Evolutionary conservation across 805 yeast genomes (phyloP).

Genomic region (Ogataea salicorniae): DNA sequence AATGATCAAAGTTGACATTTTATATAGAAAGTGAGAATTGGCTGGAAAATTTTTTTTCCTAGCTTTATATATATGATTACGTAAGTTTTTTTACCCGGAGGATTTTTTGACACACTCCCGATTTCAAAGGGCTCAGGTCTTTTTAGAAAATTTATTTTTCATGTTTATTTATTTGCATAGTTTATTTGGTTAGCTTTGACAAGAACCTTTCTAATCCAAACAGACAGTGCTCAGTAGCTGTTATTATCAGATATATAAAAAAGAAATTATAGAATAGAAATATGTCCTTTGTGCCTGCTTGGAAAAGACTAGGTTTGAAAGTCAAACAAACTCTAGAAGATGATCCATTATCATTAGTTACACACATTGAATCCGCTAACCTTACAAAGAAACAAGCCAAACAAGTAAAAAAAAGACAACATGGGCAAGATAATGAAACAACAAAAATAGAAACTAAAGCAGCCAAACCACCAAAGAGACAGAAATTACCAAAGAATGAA

Average conservation of each 20-base stretch:
- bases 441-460: conserved; percentile 12
- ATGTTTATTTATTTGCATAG: too few relatives aligned
- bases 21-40: too few relatives aligned
- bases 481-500: conserved; percentile 62
- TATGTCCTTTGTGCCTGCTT: conserved; percentile 55
- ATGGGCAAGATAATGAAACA: conserved; percentile 19
- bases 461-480: conserved; percentile 64
- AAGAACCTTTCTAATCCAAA: too few relatives aligned
- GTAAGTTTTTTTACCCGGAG: too few relatives aligned
- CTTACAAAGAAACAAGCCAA: conserved; percentile 40
- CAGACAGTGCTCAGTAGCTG: too few relatives aligned
- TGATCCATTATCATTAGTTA: conserved; percentile 39
- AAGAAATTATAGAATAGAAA: background rate
- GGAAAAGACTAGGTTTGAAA: conserved; percentile 73
- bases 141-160: too few relatives aligned
- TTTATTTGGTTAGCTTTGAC: too few relatives aligned
- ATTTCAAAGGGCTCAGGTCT: too few relatives aligned
- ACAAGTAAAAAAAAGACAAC: conserved; percentile 32
- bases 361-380: conserved; percentile 40
- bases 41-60: too few relatives aligned
- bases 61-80: too few relatives aligned
- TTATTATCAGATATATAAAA: background rate
- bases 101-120: too few relatives aligned
- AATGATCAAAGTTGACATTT: too few relatives aligned
- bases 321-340: conserved; percentile 42